Percentiles rank a stretch among this genome's conserved stretches.
These are phyloP conservation scores for Glaciozyma antarctica DNA, from an alignment of 768 basidiomycete species.

Conservation along the genomic window DNA sequence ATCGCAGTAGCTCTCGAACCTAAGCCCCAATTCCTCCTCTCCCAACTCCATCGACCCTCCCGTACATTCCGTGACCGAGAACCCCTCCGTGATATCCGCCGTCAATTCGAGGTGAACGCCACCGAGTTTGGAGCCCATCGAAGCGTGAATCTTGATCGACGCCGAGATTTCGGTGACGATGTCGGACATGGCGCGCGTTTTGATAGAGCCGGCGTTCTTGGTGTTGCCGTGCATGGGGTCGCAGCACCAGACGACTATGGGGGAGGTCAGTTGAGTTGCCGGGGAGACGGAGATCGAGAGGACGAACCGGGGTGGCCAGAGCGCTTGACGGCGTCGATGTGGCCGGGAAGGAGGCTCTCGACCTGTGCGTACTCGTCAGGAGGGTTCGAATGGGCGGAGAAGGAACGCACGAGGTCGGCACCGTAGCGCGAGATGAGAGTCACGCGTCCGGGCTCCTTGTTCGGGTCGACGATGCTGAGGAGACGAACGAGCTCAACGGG, in stretches of 20 bases:
- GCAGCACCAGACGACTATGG: conserved; percentile 72
- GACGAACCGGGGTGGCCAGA: conserved; percentile 56
- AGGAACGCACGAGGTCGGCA: conserved; percentile 56
- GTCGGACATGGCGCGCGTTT: conserved; percentile 58
- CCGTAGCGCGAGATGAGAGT: conserved; percentile 92
- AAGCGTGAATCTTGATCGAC: conserved; percentile 69
- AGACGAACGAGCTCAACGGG: conserved; percentile 64
- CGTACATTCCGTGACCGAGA: conserved; percentile 90
- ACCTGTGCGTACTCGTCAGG: conserved; percentile 46
- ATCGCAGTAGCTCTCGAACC: conserved; percentile 95
- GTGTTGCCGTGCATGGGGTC: conserved; percentile 99
- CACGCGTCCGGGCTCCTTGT: conserved; percentile 69
- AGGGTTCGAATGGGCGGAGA: too few relatives aligned
- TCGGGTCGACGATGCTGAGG: conserved; percentile 75
- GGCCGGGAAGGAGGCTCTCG: conserved; percentile 59
- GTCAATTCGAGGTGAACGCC: conserved; percentile 84
- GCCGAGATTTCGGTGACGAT: conserved; percentile 79
- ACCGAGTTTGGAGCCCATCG: conserved; percentile 62
- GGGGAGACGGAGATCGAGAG: background rate
- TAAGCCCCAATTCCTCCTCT: conserved; percentile 77
- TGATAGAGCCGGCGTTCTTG: conserved; percentile 61
- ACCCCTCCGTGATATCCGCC: conserved; percentile 81
- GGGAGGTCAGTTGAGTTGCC: background rate
- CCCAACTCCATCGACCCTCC: conserved; percentile 91
- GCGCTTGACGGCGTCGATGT: conserved; percentile 68